These are phyloP conservation scores for Paramecium sonneborni DNA, from an alignment of 73 alveolate species.

Conservation along the genomic window DNA sequence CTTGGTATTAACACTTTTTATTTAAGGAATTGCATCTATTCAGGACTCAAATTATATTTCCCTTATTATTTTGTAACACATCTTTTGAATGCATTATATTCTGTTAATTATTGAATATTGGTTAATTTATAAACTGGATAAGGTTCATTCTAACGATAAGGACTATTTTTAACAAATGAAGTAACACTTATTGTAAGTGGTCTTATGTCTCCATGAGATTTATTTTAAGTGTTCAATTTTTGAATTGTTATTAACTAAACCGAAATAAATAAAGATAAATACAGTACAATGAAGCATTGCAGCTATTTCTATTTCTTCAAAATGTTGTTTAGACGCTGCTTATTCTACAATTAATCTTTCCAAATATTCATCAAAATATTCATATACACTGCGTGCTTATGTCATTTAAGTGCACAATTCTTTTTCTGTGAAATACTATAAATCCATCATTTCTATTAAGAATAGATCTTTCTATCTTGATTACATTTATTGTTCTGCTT, in stretches of 20 bases:
- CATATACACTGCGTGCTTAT: neutral
- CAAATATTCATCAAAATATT: conserved; percentile 6
- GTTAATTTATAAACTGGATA: neutral
- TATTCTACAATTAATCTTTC: neutral
- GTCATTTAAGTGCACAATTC: conserved; percentile 2
- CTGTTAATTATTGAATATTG: neutral
- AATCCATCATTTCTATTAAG: neutral
- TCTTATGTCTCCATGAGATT: conserved; percentile 45
- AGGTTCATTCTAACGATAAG: neutral
- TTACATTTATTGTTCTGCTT: neutral
- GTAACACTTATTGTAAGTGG: conserved; percentile 15
- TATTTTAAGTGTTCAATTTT: neutral
- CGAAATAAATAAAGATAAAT: neutral
- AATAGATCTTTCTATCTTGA: neutral
- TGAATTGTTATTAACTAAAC: neutral
- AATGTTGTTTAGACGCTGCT: neutral
- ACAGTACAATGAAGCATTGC: conserved; percentile 48
- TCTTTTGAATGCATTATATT: neutral
- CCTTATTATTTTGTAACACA: neutral
- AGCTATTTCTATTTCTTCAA: neutral
- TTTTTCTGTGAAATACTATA: neutral
- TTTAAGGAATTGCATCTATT: neutral
- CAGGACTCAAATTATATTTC: neutral
- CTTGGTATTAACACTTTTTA: neutral
- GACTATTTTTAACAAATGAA: neutral